Conservation (phyloP, 2,329 filamentous ascomycete species). For the Pseudogymnoascus sp. region DNA sequence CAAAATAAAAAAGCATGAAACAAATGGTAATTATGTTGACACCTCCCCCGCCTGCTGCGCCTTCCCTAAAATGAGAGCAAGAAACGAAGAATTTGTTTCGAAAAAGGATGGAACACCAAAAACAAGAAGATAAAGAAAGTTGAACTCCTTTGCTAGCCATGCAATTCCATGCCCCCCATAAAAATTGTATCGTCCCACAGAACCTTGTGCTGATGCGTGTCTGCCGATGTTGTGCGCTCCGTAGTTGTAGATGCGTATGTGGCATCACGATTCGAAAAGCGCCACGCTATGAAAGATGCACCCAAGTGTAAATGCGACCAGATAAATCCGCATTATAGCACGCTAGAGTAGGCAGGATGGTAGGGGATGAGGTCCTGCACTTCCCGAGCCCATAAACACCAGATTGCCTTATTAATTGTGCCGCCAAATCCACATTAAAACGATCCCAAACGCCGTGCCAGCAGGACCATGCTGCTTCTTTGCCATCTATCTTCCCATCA, state of each 20-base stretch:
- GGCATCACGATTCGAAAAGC: background rate
- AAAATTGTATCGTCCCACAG: slow-evolving; percentile 5
- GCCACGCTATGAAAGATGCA: slow-evolving; percentile 5
- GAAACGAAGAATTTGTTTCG: background rate
- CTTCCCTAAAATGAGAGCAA: slow-evolving; percentile 1
- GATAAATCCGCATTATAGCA: background rate
- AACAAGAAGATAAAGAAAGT: background rate
- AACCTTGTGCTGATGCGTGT: slow-evolving; percentile 1
- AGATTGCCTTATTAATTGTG: slow-evolving; percentile 1
- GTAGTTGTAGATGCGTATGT: slow-evolving; percentile 1
- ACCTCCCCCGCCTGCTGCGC: background rate
- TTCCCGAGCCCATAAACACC: slow-evolving; percentile 5
- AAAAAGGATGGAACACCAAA: slow-evolving; percentile 6
- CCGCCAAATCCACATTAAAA: slow-evolving; percentile 5
- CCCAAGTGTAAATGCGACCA: slow-evolving; percentile 6
- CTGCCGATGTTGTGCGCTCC: slow-evolving; percentile 6
- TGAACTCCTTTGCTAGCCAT: slow-evolving; percentile 4
- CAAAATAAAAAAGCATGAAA: background rate
- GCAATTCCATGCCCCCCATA: slow-evolving; percentile 1
- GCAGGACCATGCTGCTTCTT: background rate
- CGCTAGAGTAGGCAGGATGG: background rate
- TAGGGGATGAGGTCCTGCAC: slow-evolving; percentile 1
- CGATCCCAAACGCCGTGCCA: slow-evolving; percentile 7
- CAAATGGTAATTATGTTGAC: slow-evolving; percentile 3
- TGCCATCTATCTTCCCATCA: slow-evolving; percentile 29